Base-by-base conservation (phyloP, 441 rosid genomes). In the Euphorbia neoarborescens region DNA sequence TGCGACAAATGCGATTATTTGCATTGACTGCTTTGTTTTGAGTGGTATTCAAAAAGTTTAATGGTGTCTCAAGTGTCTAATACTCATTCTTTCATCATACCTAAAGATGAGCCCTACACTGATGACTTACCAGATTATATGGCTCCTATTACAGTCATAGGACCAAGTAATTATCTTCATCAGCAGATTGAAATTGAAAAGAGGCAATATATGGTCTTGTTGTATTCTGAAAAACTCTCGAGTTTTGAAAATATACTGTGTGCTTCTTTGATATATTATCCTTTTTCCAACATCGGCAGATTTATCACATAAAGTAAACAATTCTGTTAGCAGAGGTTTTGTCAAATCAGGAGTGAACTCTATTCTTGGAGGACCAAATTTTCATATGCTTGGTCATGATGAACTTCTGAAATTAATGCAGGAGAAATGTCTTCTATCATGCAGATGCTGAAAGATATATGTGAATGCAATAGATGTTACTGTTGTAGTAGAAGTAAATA, bases 361-460 rank as follows among this genome's bases (percentile, higher is more conserved):
- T 82, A 70, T 85, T 75, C 67, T 78, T 77, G 86, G 84, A 78
- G 82, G 82, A 57, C 78, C 84, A 35, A 83, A 79, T 75, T 77
- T 79, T 62, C 88, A 73, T 69, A 71, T 84, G 84, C 94, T 93
- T 79, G 82, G 79, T 79, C 73, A 83, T 76, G 91, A 90, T 71
- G 90, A 85, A 42, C 87, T 91, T 72, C 82, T 87, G 76, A 83
- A 81, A 83, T 82, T 76, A 69, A 82, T 87, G 91, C 89, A 89
- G 78, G 89, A 84, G 71, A 86, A 81, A 79, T 88, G 91, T 84
- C 91, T 81, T 87, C 96, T 79, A 71, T 89, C 69, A 67, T 62
- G 77, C 81, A 86, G 71, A 76, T 89, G 78, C 73, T 88, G 90
- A 81, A 81, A 79, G 96, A 91, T 86, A 79, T 89, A 78, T 90